Base-by-base conservation (phyloP, 2,329 filamentous ascomycete species). In the Didymellaceae sp. region DNA sequence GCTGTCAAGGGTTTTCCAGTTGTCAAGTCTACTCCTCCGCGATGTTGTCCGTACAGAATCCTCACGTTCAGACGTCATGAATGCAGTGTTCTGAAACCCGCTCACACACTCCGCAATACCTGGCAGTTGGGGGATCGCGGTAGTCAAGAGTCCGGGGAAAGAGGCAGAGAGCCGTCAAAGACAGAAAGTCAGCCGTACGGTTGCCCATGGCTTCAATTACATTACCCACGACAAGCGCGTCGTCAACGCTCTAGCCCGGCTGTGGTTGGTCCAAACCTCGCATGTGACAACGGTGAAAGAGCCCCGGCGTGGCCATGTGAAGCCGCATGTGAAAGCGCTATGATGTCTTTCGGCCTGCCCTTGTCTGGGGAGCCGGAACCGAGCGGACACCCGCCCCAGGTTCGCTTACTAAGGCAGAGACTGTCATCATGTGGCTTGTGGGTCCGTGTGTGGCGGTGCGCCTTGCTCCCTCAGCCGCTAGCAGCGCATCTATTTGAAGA, bases 241-340 rank as follows among this genome's bases (percentile, higher is more conserved):
- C 37, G 41, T 45, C 25, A 41, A 20, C 25, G 42, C 42, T 26
- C 5, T 18, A 18, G 17, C 30, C 35, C 37, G 46, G 26, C 13
- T 17, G 26, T 44, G 50, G 44, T 43, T 48, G 50, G 39, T 35
- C 43, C 21, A 31, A 20, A 8, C 4, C 28, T 14, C 33, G 50
- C 50, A 53, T 53, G 49, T 52, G 49, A 52, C 48, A 52, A 41
- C 42, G 42, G 42, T 52, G 48, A 52, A 51, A 45, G 48, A 33
- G 21, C 39, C 16, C 34, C 33, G 47, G 34, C 30, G 33, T 33
- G 33, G 7, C 47, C 48, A 45, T 42, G 35, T 45, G 35, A 32
- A 40, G 39, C 39, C 45, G 59, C 62, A 65, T 63, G 62, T 65
- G 62, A 65, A 58, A 59, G 54, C 50, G 47, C 51, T 25, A 32